Conservation (phyloP, 2,329 filamentous ascomycete genomes). For the Domatiomyces globalis region DNA sequence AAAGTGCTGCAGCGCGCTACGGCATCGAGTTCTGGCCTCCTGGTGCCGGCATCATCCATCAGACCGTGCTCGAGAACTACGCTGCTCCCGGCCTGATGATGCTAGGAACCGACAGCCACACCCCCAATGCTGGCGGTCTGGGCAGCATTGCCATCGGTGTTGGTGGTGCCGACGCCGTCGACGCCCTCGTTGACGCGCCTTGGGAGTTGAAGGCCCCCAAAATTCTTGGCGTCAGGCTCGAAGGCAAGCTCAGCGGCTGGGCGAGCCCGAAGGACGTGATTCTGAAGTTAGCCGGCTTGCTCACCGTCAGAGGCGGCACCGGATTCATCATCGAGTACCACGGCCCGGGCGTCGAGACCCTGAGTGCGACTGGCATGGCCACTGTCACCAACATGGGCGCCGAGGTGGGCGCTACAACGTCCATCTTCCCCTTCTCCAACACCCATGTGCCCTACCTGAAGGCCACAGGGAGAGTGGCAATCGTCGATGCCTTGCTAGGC, state of each 20-base stretch:
- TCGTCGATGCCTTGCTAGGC: constrained; percentile 52
- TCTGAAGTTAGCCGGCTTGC: constrained; percentile 68
- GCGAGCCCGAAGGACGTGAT: constrained; percentile 93
- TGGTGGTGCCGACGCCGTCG: constrained; percentile 90
- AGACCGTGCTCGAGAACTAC: constrained; percentile 96
- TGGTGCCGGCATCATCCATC: constrained; percentile 89
- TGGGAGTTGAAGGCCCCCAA: constrained; percentile 97
- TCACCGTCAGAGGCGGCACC: constrained; percentile 88
- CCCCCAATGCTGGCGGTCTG: constrained; percentile 89
- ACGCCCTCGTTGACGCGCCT: constrained; percentile 86
- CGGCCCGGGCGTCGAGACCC: constrained; percentile 72
- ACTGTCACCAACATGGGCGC: constrained; percentile 76
- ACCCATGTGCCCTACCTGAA: constrained; percentile 74
- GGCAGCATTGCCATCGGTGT: constrained; percentile 93
- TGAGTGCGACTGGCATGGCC: constrained; percentile 87
- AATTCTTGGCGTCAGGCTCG: constrained; percentile 70
- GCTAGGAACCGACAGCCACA: constrained; percentile 95
- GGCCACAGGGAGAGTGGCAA: constrained; percentile 62
- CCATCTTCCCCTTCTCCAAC: constrained; percentile 80
- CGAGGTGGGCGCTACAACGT: constrained; percentile 91
- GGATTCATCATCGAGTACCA: constrained; percentile 92
- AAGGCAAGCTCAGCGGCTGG: constrained; percentile 77
- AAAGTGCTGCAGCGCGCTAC: constrained; percentile 80
- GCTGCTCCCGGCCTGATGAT: constrained; percentile 96
- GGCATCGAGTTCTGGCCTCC: constrained; percentile 94